These are phyloP conservation scores for Coelastrella sp. DNA, from an alignment of 139 green algal genomes.

Conservation along the genomic window DNA sequence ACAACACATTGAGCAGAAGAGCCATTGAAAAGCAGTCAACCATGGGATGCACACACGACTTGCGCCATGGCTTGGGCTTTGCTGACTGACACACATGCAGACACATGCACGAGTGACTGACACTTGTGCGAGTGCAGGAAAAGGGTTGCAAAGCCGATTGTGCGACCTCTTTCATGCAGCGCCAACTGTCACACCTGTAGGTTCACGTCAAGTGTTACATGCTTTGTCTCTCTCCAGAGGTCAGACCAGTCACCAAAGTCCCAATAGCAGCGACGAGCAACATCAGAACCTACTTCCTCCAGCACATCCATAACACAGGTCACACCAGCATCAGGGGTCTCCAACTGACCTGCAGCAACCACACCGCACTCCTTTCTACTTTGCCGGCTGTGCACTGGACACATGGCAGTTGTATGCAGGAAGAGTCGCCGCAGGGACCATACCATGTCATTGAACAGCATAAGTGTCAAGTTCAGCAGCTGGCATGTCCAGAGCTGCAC, in stretches of 20 bases:
- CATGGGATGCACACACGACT: no score
- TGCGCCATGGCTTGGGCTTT: no score
- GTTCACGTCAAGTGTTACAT: constrained; percentile 49
- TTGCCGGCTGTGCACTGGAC: no score
- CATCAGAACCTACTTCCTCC: constrained; percentile 71
- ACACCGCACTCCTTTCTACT: no score
- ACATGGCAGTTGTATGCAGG: no score
- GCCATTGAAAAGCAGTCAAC: no score
- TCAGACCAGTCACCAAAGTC: constrained; percentile 89
- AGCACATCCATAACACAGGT: constrained; percentile 82
- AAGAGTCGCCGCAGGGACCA: no score
- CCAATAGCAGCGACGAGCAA: constrained; percentile 75
- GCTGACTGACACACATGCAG: no score
- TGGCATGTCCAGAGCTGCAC: no score
- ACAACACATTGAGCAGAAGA: not conserved
- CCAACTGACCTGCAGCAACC: constrained; percentile 33
- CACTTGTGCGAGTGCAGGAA: not conserved
- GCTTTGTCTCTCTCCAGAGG: constrained; percentile 72
- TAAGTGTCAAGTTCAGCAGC: no score
- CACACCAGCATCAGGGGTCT: constrained; percentile 34
- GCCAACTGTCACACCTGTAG: constrained; percentile 52
- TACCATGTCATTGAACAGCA: no score
- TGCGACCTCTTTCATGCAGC: not conserved
- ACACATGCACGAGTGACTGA: no score
- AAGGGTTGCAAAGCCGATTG: not conserved